Evolutionary conservation across 2,329 filamentous ascomycete species (phyloP).

Genomic region (Colletotrichum ledebouriae): DNA sequence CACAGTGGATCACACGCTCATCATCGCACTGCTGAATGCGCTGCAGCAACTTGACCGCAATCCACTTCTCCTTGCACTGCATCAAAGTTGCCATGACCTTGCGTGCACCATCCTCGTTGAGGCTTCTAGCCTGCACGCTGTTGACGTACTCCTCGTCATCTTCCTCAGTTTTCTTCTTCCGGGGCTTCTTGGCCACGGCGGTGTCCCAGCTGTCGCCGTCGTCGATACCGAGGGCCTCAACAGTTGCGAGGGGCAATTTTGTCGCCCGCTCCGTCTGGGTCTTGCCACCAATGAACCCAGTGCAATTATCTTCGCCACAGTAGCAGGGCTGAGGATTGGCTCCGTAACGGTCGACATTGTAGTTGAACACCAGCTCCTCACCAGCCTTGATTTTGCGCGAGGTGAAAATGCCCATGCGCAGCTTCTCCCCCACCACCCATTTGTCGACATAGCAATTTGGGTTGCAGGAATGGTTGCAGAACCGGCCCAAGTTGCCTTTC

Average conservation of each 20-base stretch:
- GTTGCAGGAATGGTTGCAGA: constrained; percentile 99
- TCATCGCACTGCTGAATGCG: constrained; percentile 91
- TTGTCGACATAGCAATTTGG: constrained; percentile 99
- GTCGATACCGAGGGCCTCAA: constrained; percentile 96
- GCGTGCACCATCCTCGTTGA: constrained; percentile 86
- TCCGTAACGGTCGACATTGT: constrained; percentile 98
- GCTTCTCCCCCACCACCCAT: constrained; percentile 97
- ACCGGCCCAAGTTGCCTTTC: constrained; percentile 94
- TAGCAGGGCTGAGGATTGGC: constrained; percentile 98
- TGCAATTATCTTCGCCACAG: constrained; percentile 93
- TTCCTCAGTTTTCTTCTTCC: constrained; percentile 91
- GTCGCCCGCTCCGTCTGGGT: constrained; percentile 97
- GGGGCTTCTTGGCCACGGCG: constrained; percentile 87
- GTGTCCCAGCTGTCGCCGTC: constrained; percentile 94
- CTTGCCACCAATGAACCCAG: constrained; percentile 96
- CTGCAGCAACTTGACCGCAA: constrained; percentile 91
- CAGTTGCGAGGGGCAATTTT: constrained; percentile 88
- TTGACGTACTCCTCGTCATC: constrained; percentile 97
- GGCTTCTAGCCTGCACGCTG: constrained; percentile 82
- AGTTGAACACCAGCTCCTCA: constrained; percentile 98
- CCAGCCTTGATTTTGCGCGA: constrained; percentile 86
- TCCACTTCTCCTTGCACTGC: constrained; percentile 99
- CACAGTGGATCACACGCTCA: constrained; percentile 86
- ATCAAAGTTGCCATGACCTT: constrained; percentile 97
- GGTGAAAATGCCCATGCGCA: constrained; percentile 99